Conservation (phyloP, 1,284 basidiomycete genomes). For the Puccinia horiana region DNA sequence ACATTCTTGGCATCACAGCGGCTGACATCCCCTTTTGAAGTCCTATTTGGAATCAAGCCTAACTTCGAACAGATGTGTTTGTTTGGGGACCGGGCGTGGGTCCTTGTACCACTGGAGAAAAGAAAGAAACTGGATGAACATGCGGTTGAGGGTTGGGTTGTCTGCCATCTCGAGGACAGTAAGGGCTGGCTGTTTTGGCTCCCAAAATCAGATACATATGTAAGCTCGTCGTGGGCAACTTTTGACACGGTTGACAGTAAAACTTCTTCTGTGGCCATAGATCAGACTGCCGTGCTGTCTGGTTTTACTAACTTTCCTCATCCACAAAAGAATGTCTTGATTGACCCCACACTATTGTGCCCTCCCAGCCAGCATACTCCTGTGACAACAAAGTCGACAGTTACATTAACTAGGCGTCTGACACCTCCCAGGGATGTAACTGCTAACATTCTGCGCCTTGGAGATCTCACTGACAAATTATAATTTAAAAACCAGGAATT, state of each 20-base stretch:
- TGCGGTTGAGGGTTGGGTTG: background rate
- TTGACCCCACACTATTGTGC: too few relatives aligned
- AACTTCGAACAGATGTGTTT: background rate
- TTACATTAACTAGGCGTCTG: too few relatives aligned
- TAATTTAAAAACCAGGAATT: too few relatives aligned
- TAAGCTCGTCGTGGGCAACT: background rate
- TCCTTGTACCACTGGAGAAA: background rate
- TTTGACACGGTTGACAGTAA: background rate
- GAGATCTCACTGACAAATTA: background rate
- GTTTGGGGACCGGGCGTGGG: slow-evolving; percentile 3
- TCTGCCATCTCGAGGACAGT: background rate
- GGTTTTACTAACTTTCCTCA: too few relatives aligned
- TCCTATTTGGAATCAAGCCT: background rate
- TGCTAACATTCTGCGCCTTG: too few relatives aligned
- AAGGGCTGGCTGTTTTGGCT: background rate
- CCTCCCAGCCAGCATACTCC: too few relatives aligned
- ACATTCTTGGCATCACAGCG: too few relatives aligned
- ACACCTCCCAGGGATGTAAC: too few relatives aligned
- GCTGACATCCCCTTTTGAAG: slow-evolving; percentile 4
- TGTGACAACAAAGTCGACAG: too few relatives aligned
- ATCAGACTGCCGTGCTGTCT: too few relatives aligned
- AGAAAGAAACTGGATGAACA: background rate
- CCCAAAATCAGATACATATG: background rate
- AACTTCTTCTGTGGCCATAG: too few relatives aligned
- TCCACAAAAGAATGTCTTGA: too few relatives aligned